A percentile compares a stretch with the other conserved stretches of the same genome.
Evolutionary conservation across 2,329 filamentous ascomycete genomes (phyloP).

Genomic region (Cladosporium sp.): DNA sequence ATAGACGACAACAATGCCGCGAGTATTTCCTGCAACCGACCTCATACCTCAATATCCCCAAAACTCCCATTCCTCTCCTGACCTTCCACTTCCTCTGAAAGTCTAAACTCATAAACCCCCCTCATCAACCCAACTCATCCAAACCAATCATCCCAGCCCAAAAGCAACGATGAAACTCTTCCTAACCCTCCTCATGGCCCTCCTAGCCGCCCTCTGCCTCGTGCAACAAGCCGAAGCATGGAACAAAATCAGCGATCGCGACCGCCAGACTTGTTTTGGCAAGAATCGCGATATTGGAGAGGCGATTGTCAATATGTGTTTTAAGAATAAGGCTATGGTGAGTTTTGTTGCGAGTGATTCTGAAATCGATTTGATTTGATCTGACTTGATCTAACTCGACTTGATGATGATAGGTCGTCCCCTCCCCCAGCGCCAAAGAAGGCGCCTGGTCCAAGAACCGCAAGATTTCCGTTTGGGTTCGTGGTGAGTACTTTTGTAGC

Average conservation of each 20-base stretch:
- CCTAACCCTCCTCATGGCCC: neutral
- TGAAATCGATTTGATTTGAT: too few species aligned
- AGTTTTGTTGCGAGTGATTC: too few species aligned
- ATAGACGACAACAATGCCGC: too few species aligned
- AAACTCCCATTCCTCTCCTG: too few species aligned
- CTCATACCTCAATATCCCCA: too few species aligned
- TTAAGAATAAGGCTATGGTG: too few species aligned
- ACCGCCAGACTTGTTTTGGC: neutral
- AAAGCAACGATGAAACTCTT: neutral
- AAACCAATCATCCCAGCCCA: too few species aligned
- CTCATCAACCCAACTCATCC: too few species aligned
- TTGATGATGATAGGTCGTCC: neutral
- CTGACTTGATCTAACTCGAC: too few species aligned
- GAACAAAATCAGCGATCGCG: neutral
- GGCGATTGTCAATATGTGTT: conserved; percentile 1
- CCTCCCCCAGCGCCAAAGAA: neutral
- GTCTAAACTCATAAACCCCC: too few species aligned
- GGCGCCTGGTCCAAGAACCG: neutral
- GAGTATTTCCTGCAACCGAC: too few species aligned
- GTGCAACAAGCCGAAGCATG: neutral
- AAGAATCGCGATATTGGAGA: neutral
- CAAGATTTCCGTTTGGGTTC: conserved; percentile 4
- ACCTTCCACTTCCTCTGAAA: too few species aligned
- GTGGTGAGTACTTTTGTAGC: conserved; percentile 6
- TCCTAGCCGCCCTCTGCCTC: conserved; percentile 5